Base-by-base conservation (phyloP, 1,139 yeast genomes). In the Starmera stellimalicola region DNA sequence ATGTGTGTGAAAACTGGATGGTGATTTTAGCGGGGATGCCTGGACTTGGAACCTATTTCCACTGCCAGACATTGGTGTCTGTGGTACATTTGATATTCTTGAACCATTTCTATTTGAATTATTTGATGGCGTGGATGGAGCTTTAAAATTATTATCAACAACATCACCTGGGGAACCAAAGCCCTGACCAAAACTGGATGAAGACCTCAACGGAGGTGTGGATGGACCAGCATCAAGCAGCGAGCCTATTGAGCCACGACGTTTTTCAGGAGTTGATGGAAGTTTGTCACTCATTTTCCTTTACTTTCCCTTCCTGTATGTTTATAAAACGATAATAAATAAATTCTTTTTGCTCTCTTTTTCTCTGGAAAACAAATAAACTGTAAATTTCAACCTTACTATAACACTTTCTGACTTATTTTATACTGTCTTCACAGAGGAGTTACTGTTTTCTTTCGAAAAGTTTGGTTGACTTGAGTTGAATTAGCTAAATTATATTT, bases 11-110 rank as follows among this genome's bases (percentile, higher is more conserved):
- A 40, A 33, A 3, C 48, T 47, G 11, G 55, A 48, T 7, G 65
- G 65, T 1, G 63, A 57, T 35, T 55, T 60, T 34, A 60, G 40
- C 2, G 63, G 63, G 4, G 63, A 52, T n/a, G 56, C 54, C 22
- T 50, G 14, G 6, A 28, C 25, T 5, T 27, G 38, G 24, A 46
- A 50, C n/a, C 47, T 39, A 36, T 49, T 54, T 12, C 47, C 37
- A 2, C 29, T 16, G 5, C 18, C 20, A 18, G 60, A 50, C 34
- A 51, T 51, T 7, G 65, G 65, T 1, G 65, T 60, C 16, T 55
- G 48, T 4, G 64, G 64, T 3, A 45, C 48, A 28, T 47, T 48
- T 1, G 51, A 39, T 14, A 44, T 18, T 29, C 33, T 43, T 9
- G 25, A 27, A n/a, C n/a, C n/a, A 12, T 12, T 36, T 2, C 24